These are phyloP conservation scores for Baudoinia panamericana DNA, from an alignment of 495 filamentous ascomycete species.

Conservation along the genomic window DNA sequence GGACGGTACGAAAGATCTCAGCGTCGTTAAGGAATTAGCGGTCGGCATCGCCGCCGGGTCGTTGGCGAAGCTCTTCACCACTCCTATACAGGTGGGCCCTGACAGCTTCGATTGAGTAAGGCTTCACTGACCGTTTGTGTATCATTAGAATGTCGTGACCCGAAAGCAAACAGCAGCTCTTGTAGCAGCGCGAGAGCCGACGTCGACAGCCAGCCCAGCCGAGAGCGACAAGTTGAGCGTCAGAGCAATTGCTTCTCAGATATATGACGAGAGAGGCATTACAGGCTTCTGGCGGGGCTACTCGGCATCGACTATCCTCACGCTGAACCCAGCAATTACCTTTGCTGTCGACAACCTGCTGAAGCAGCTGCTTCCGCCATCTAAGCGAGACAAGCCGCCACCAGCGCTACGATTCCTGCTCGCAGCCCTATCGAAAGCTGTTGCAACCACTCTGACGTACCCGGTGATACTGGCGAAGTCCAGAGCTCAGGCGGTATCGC, in stretches of 20 bases:
- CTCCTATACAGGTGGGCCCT: constrained; percentile 64
- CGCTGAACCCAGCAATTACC: constrained; percentile 76
- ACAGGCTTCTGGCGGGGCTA: constrained; percentile 85
- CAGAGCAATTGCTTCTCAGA: constrained; percentile 47
- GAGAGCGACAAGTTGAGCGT: constrained; percentile 31
- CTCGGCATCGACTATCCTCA: constrained; percentile 63
- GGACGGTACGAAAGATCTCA: constrained; percentile 37
- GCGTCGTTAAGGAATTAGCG: constrained; percentile 57
- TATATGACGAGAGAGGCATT: constrained; percentile 58
- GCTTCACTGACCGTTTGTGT: neutral
- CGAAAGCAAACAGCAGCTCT: constrained; percentile 60
- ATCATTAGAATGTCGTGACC: constrained; percentile 50
- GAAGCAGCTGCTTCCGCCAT: constrained; percentile 42
- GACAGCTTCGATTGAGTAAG: too few species aligned
- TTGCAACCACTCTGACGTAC: constrained; percentile 70
- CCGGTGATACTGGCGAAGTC: constrained; percentile 76
- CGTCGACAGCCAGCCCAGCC: constrained; percentile 12
- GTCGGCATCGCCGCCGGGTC: constrained; percentile 69
- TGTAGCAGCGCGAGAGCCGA: constrained; percentile 6
- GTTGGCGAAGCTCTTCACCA: constrained; percentile 63
- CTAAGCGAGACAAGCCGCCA: constrained; percentile 38
- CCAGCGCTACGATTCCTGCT: constrained; percentile 48
- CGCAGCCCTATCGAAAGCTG: constrained; percentile 68
- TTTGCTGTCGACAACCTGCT: constrained; percentile 69
- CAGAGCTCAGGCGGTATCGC: constrained; percentile 43